These are phyloP conservation scores for Diaporthe velutina DNA, from an alignment of 2,329 filamentous ascomycete species.

Conservation along the genomic window DNA sequence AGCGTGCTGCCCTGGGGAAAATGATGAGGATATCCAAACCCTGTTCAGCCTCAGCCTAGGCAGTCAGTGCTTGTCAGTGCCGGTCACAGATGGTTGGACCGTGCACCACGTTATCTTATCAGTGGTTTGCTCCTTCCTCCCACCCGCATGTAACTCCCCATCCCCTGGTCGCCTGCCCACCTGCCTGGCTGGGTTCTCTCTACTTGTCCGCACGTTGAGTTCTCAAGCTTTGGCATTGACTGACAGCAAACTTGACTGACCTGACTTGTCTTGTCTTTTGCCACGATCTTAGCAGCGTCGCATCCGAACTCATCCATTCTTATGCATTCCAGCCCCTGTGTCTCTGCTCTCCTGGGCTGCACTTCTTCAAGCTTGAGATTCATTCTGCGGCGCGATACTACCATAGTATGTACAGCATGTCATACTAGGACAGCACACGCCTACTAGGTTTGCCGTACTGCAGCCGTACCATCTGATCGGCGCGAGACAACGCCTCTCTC, in stretches of 20 bases:
- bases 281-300: conserved; percentile 6
- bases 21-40: conserved; percentile 15
- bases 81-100: neutral
- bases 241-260: neutral
- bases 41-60: neutral
- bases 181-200: conserved; percentile 18
- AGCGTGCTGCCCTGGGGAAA: neutral
- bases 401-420: neutral
- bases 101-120: conserved; percentile 13
- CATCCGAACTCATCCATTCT: neutral
- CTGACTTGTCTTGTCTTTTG: conserved; percentile 23
- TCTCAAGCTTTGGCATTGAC: neutral
- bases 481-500: neutral
- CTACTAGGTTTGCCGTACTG: neutral
- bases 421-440: neutral
- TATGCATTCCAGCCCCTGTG: neutral
- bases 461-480: conserved; percentile 2
- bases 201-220: conserved; percentile 4
- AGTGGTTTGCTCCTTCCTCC: neutral
- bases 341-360: neutral
- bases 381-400: neutral
- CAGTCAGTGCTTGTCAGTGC: too few species aligned
- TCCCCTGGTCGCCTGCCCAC: neutral
- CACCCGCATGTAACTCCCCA: neutral
- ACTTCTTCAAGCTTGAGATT: neutral